Evolutionary conservation across 2,329 filamentous ascomycete species (phyloP).

Genomic region (Zalaria sp.): DNA sequence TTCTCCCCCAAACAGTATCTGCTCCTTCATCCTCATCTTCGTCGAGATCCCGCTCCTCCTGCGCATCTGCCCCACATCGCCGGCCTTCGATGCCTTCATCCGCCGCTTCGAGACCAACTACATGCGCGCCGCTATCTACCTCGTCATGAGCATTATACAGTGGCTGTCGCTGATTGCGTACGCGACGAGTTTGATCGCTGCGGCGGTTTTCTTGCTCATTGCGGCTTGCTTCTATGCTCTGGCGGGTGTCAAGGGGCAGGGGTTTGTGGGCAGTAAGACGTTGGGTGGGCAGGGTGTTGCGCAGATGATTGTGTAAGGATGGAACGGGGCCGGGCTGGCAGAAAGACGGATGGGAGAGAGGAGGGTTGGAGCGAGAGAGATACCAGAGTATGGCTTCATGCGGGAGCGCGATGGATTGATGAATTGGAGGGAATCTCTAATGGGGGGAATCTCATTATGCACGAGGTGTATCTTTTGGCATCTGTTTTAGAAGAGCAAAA

Average conservation of each 20-base stretch:
- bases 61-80: conserved; percentile 91
- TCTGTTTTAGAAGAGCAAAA: no score
- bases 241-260: conserved; percentile 69
- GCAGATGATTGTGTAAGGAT: conserved; percentile 82
- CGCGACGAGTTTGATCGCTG: conserved; percentile 66
- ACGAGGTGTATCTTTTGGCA: no score
- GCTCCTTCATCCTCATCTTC: conserved; percentile 35
- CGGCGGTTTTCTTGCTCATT: conserved; percentile 65
- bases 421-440: background rate
- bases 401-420: background rate
- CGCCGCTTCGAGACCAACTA: conserved; percentile 92
- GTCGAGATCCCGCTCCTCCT: conserved; percentile 79
- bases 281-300: conserved; percentile 85
- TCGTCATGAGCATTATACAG: conserved; percentile 65
- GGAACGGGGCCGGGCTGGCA: background rate
- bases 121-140: conserved; percentile 84
- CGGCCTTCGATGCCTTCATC: conserved; percentile 77
- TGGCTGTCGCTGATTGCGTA: conserved; percentile 61
- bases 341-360: background rate
- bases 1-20: conserved; percentile 21
- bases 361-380: background rate
- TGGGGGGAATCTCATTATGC: no score
- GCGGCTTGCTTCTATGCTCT: conserved; percentile 69
- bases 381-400: background rate
- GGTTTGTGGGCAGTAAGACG: conserved; percentile 87